Base-by-base conservation (phyloP, 257 asterid genomes). In the Nicotiana tabacum region DNA sequence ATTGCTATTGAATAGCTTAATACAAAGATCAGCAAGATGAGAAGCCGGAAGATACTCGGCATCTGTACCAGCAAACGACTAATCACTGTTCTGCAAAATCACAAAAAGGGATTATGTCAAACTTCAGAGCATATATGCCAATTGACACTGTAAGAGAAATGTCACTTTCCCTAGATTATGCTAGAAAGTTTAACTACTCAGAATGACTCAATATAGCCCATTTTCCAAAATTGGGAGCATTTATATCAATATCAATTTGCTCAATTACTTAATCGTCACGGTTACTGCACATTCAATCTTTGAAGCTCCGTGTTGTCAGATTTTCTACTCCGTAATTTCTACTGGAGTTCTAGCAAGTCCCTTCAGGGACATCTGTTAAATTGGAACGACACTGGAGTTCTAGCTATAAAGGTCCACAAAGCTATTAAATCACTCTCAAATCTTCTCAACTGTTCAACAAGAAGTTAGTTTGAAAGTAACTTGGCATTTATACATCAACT, bases 81-180 rank as follows among this genome's bases (percentile, higher is more conserved):
- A 70, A 70, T 51, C 62, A 48, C 80, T 74, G 39, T 74, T 74
- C 80, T 74, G 80, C 27, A 74, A 74, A 74, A 74, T 74, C 39
- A 74, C 24, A 74, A 48, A 57, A 24, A 74, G 61, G 62, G 51
- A 46, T 74, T 48, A 33, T 74, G 79, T 74, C 79, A 74, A 74
- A 74, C 79, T 46, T 48, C 79, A 74, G 61, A 74, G 39, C 62
- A 48, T 27, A 48, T 58, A 48, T 74, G 39, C 27, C 37, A 48
- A 74, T 24, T 43, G 58, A 70, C 77, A 39, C 27, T 68, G 12
- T 9, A 68, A 35, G 77, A 68, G 77, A 68, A 35, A 68, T 68
- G 51, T 17, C 7, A 68, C 15, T 13, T 17, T 37, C 29, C 21
- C 24, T 67, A 66, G 53, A 68, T 13, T 66, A 66, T 66, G 21